phyloP scores from a whole-genome alignment of 179 eudicot species.

The Silene vulgaris region DNA sequence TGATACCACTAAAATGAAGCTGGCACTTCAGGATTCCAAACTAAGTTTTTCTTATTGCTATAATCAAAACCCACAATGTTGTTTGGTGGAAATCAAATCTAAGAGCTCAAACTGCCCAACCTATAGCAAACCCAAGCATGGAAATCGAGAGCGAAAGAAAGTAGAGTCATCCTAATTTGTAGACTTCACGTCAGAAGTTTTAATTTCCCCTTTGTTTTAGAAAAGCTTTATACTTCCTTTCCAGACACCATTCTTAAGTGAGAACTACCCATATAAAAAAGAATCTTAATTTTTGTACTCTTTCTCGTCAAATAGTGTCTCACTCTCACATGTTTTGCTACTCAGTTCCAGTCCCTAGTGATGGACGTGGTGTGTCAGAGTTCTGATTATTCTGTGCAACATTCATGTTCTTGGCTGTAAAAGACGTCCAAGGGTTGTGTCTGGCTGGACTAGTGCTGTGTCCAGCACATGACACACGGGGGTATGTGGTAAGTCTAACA shows the following conservation, averaged over 20 bases:
- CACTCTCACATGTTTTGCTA: not conserved
- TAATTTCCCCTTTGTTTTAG: not conserved
- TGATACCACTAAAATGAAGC: not conserved
- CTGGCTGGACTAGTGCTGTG: not conserved
- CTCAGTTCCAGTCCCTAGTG: not conserved
- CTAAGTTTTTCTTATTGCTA: not conserved
- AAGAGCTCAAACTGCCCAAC: not conserved
- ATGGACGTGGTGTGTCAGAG: not conserved
- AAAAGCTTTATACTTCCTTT: not conserved
- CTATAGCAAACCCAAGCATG: not conserved
- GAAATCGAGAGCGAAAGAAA: constrained; percentile 3
- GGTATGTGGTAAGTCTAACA: not conserved
- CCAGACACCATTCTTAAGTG: not conserved
- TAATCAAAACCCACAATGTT: not conserved
- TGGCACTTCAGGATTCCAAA: not conserved
- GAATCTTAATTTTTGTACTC: not conserved
- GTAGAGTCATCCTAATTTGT: not conserved
- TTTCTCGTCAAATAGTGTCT: not conserved
- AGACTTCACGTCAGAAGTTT: not conserved
- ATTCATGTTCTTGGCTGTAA: not conserved
- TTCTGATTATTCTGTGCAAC: not conserved
- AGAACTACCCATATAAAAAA: not conserved
- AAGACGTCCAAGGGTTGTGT: not conserved
- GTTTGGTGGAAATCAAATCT: not conserved
- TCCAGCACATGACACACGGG: not conserved